Conservation (phyloP, 2,329 filamentous ascomycete species). For the Esteya vermicola region DNA sequence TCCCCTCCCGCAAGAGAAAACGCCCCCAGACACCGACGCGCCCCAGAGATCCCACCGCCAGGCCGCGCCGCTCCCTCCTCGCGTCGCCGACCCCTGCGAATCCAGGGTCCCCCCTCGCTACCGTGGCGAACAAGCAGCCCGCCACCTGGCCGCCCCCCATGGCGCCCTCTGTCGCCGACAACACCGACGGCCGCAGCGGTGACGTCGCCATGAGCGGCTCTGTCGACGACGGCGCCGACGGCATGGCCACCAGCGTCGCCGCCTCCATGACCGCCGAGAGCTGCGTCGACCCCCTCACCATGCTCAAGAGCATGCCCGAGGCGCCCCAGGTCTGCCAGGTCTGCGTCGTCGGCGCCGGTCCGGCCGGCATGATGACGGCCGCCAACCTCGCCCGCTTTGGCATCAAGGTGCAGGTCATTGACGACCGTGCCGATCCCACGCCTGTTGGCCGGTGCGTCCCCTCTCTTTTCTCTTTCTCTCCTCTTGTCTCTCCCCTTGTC, state of each 20-base stretch:
- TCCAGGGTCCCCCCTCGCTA: too few species aligned
- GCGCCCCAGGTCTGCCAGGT: slow-evolving; percentile 16
- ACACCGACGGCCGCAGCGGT: slow-evolving; percentile 18
- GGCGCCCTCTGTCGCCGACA: slow-evolving; percentile 22
- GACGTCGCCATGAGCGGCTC: slow-evolving; percentile 13
- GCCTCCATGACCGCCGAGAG: slow-evolving; percentile 17
- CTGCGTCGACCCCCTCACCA: slow-evolving; percentile 29
- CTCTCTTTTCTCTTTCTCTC: neutral
- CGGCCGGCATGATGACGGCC: slow-evolving; percentile 36
- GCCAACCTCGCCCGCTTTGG: slow-evolving; percentile 39
- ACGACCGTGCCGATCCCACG: slow-evolving; percentile 43
- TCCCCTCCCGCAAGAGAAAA: too few species aligned
- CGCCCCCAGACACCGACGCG: too few species aligned
- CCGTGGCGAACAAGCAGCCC: slow-evolving; percentile 7
- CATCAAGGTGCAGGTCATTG: slow-evolving; percentile 40
- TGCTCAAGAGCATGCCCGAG: slow-evolving; percentile 25
- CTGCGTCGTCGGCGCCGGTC: slow-evolving; percentile 39
- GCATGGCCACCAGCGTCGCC: slow-evolving; percentile 14
- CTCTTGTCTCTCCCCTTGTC: neutral
- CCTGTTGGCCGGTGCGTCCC: slow-evolving; percentile 20
- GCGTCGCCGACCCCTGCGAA: neutral
- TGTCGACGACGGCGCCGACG: slow-evolving; percentile 14
- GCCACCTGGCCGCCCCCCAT: slow-evolving; percentile 12
- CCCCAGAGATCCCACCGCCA: too few species aligned
- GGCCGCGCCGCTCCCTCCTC: neutral